Evolutionary conservation across 768 basidiomycete genomes (phyloP).

Genomic region (Galerina sulciceps): DNA sequence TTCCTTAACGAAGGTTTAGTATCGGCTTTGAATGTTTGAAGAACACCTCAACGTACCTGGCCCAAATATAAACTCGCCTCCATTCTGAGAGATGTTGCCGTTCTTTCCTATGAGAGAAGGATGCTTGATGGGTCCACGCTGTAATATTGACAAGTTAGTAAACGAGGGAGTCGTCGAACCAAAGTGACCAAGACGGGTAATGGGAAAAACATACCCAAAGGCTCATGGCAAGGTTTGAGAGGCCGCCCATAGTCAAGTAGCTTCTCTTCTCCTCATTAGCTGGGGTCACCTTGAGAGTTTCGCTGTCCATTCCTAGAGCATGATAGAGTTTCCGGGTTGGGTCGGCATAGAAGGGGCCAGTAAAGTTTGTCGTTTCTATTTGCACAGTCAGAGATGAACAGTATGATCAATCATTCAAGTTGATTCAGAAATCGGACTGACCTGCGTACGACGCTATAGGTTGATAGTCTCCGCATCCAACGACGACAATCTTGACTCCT

Average conservation of each 20-base stretch:
- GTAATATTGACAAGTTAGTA: not conserved
- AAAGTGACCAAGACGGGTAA: not conserved
- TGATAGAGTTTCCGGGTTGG: conserved; percentile 62
- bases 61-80: conserved; percentile 67
- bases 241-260: conserved; percentile 41
- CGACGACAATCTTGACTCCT: conserved; percentile 44
- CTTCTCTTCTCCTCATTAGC: conserved; percentile 45
- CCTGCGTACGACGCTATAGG: conserved; percentile 55
- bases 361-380: conserved; percentile 51
- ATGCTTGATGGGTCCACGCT: conserved; percentile 45
- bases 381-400: not conserved
- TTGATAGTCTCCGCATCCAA: conserved; percentile 66
- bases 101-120: conserved; percentile 59
- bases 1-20: conserved; percentile 30
- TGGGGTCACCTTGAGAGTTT: conserved; percentile 50
- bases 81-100: conserved; percentile 64
- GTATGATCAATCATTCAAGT: not conserved
- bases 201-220: conserved; percentile 41
- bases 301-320: conserved; percentile 61
- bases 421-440: conserved; percentile 19
- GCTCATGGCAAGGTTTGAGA: conserved; percentile 40
- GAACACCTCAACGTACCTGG: conserved; percentile 41
- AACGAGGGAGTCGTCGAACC: not conserved
- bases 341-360: conserved; percentile 64
- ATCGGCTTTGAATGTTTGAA: not conserved